A percentile compares a stretch with the other conserved stretches of the same genome.
phyloP scores from a whole-genome alignment of 106 monocot genomes.

The Platanthera guangdongensis region DNA sequence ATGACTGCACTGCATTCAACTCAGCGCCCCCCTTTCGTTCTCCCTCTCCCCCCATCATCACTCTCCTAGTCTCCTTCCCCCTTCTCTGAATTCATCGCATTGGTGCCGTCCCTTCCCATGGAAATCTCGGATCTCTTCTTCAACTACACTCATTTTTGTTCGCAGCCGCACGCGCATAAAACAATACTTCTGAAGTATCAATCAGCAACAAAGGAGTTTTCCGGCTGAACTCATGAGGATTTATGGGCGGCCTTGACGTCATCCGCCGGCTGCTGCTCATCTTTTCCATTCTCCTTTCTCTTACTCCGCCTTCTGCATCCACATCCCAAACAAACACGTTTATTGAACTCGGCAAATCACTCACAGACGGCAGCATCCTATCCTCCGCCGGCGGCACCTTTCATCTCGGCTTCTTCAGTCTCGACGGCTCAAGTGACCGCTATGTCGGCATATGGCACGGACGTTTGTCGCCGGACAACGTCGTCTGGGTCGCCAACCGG shows the following conservation, averaged over 20 bases:
- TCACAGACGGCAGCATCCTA: conserved; percentile 14
- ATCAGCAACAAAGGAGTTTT: background rate
- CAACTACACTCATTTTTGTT: background rate
- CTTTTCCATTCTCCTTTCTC: background rate
- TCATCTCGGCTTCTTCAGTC: conserved; percentile 28
- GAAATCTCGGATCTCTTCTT: background rate
- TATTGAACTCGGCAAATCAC: background rate
- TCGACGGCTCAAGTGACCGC: conserved; percentile 6
- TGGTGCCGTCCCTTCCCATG: background rate
- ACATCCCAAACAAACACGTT: background rate
- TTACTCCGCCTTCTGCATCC: background rate
- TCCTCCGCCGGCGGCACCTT: conserved; percentile 16
- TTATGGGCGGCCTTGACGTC: background rate
- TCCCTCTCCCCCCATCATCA: no score
- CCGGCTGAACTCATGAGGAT: background rate
- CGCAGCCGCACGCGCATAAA: background rate
- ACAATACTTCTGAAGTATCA: background rate
- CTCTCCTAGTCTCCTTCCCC: no score
- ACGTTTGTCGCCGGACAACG: background rate
- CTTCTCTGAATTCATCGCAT: background rate
- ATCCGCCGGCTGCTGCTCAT: background rate
- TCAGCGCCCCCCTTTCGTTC: no score
- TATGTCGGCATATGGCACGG: conserved; percentile 24
- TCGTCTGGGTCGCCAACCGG: conserved; percentile 9
- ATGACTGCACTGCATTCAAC: no score